Evolutionary conservation across 2,329 filamentous ascomycete genomes (phyloP).

Genomic region (Sphaceloma murrayae): DNA sequence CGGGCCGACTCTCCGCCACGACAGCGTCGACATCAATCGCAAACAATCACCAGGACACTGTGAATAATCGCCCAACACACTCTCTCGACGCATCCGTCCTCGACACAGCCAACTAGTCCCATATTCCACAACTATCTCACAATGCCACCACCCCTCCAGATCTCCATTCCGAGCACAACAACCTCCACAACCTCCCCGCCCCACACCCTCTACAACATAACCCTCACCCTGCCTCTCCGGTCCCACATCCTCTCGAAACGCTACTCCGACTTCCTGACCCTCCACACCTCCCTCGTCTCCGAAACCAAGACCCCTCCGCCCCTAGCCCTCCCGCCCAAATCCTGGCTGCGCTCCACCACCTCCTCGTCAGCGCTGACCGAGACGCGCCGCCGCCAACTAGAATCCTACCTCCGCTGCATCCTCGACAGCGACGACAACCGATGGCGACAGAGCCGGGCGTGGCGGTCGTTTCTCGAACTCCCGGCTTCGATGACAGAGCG

Average conservation of each 20-base stretch:
- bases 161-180: slow-evolving; percentile 41
- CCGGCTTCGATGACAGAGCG: slow-evolving; percentile 36
- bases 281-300: slow-evolving; percentile 54
- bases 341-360: slow-evolving; percentile 67
- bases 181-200: slow-evolving; percentile 50
- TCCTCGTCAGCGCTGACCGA: slow-evolving; percentile 61
- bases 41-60: slow-evolving; percentile 6
- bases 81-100: too few relatives aligned
- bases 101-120: too few relatives aligned
- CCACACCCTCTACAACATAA: slow-evolving; percentile 71
- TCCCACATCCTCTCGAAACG: slow-evolving; percentile 70
- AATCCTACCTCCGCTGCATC: slow-evolving; percentile 62
- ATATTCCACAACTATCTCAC: not conserved
- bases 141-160: slow-evolving; percentile 38
- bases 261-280: slow-evolving; percentile 66
- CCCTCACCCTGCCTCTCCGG: slow-evolving; percentile 63
- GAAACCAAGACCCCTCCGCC: slow-evolving; percentile 57
- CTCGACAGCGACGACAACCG: slow-evolving; percentile 62
- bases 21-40: slow-evolving; percentile 14
- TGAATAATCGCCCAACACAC: too few relatives aligned
- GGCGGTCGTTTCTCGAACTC: slow-evolving; percentile 64
- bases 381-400: slow-evolving; percentile 56
- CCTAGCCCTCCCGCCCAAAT: slow-evolving; percentile 58
- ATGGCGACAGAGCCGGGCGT: slow-evolving; percentile 65
- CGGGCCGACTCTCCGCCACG: slow-evolving; percentile 2